Conservation (phyloP, 2,329 filamentous ascomycete species). For the Diaporthe sp. region DNA sequence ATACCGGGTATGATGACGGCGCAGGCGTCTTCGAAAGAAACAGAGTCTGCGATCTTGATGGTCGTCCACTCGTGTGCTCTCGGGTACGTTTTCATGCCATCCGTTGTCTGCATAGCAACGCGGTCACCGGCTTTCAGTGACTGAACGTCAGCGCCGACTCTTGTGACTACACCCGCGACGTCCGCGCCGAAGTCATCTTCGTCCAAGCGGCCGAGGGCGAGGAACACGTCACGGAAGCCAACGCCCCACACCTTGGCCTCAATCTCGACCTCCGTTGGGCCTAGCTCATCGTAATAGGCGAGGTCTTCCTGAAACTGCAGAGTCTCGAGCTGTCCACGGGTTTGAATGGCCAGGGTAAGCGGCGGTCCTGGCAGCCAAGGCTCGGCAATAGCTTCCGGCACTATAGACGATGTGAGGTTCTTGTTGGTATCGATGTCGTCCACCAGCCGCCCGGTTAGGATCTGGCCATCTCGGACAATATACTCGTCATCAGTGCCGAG, state of each 20-base stretch:
- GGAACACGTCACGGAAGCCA: slow-evolving; percentile 51
- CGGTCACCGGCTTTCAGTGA: slow-evolving; percentile 16
- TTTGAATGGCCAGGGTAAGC: not conserved
- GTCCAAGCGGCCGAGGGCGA: slow-evolving; percentile 48
- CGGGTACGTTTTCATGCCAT: not conserved
- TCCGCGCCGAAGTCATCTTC: slow-evolving; percentile 49
- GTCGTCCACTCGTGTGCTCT: slow-evolving; percentile 36
- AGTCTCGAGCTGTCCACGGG: slow-evolving; percentile 41
- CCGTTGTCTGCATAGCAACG: slow-evolving; percentile 7
- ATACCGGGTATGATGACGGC: not conserved
- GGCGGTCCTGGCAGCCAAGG: not conserved
- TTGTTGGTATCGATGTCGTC: not conserved
- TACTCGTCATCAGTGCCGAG: not conserved
- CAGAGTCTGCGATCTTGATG: slow-evolving; percentile 6
- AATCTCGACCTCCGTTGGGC: slow-evolving; percentile 47
- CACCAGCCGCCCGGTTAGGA: not conserved
- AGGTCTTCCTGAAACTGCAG: slow-evolving; percentile 39
- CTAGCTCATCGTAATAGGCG: slow-evolving; percentile 49
- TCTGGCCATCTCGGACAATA: not conserved
- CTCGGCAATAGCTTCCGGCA: not conserved
- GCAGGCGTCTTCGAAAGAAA: slow-evolving; percentile 25
- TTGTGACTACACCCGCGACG: slow-evolving; percentile 47
- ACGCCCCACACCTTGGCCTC: slow-evolving; percentile 48
- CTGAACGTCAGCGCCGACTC: slow-evolving; percentile 48
- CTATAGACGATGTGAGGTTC: not conserved